phyloP scores from a whole-genome alignment of 192 early-diverging fungal genomes.

The Dispira simplex region DNA sequence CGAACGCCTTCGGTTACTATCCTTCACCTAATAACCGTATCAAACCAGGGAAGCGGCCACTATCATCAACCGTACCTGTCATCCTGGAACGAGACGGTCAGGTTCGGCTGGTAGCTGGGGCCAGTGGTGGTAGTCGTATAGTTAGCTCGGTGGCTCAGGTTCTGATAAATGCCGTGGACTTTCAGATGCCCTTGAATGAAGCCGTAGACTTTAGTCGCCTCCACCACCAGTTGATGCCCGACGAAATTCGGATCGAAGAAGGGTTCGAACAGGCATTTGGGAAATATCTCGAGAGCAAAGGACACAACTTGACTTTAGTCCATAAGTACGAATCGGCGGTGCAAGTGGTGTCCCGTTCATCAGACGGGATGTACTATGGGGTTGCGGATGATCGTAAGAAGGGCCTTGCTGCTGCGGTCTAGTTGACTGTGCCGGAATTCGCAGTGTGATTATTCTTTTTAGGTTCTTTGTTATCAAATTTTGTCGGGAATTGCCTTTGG shows the following conservation, averaged over 20 bases:
- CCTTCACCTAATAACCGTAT: conserved; percentile 73
- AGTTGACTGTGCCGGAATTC: neutral
- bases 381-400: neutral
- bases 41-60: conserved; percentile 69
- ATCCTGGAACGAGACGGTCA: conserved; percentile 47
- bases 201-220: conserved; percentile 60
- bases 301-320: neutral
- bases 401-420: neutral
- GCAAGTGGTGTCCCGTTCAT: neutral
- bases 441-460: no score
- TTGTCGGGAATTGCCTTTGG: no score
- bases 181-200: conserved; percentile 38
- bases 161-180: conserved; percentile 62
- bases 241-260: conserved; percentile 23
- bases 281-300: neutral
- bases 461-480: no score
- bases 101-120: conserved; percentile 46
- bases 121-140: conserved; percentile 80
- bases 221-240: conserved; percentile 86
- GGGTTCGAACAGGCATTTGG: neutral
- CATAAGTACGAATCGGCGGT: neutral
- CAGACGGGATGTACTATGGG: neutral
- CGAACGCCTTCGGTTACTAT: conserved; percentile 61
- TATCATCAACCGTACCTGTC: conserved; percentile 46
- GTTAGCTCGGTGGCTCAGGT: conserved; percentile 57